Conservation (phyloP, 805 yeast species). For the Starmera quercuum region DNA sequence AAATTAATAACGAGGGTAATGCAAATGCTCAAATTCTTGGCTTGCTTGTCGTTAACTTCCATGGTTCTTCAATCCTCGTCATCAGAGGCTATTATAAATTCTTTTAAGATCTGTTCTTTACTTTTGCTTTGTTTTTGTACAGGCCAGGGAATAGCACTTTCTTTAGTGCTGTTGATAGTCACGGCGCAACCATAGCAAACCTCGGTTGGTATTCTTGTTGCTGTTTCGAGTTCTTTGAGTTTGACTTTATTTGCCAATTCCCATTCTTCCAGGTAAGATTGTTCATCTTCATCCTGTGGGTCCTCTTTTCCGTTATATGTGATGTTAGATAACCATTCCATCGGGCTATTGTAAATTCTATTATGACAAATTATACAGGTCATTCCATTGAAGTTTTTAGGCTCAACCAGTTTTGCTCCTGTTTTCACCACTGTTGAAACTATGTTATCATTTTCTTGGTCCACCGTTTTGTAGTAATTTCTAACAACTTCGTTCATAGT, state of each 20-base stretch:
- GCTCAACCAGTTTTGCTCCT: conserved; percentile 65
- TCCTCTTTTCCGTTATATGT: conserved; percentile 54
- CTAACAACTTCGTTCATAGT: conserved; percentile 75
- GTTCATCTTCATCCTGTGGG: conserved; percentile 35
- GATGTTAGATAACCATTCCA: conserved; percentile 59
- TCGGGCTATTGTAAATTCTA: conserved; percentile 48
- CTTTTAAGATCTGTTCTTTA: conserved; percentile 34
- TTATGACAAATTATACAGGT: conserved; percentile 52
- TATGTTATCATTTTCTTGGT: conserved; percentile 76
- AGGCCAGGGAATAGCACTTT: conserved; percentile 33
- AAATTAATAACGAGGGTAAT: background rate
- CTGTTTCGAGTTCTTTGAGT: conserved; percentile 8
- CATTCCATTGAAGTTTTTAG: conserved; percentile 21
- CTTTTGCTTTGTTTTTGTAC: conserved; percentile 20
- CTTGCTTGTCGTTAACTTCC: background rate
- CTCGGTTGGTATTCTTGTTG: conserved; percentile 16
- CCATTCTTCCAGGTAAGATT: conserved; percentile 27
- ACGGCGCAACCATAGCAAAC: conserved; percentile 76
- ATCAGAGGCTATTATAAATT: conserved; percentile 36
- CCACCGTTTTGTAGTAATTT: conserved; percentile 65
- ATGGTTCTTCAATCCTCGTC: conserved; percentile 16
- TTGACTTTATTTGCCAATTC: conserved; percentile 14
- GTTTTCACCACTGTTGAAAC: conserved; percentile 90
- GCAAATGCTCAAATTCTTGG: background rate
- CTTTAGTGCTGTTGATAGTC: conserved; percentile 38